Evolutionary conservation across 768 basidiomycete species (phyloP), one percentile per base, ranked within the genome.

Genomic region (Mycena vulgaris): DNA sequence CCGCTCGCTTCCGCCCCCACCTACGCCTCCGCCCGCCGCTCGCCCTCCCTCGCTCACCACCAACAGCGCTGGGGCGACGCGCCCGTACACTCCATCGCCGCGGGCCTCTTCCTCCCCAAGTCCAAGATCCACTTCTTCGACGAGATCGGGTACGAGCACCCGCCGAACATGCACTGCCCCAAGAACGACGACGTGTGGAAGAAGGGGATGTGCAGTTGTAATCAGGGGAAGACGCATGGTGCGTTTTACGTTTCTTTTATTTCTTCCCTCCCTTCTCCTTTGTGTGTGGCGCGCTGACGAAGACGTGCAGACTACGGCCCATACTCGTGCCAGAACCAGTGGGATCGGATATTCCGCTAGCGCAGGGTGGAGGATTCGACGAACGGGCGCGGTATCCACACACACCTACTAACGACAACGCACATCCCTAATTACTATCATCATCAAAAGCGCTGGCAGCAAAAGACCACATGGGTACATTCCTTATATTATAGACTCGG

Each of bases 1-100:
- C n/a, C n/a, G 35, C 35, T 37, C 35, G 35, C 19, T 45, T n/a
- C 58, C 28, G 8, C 58, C 5, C 17, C 5, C 31, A 1, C 42
- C 21, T 16, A 3, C 17, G 0, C n/a, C 4, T 19, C 14, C 16
- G 4, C 31, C 58, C 30, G 27, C 21, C 30, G 23, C 30, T 31
- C 48, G 2, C 13, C 48, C 5, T 10, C 19, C 21, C 6, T 21
- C 13, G 42, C 42, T 5, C n/a, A 3, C 21, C 47, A 25, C 25
- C 47, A 23, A 2, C 63, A 85, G 84, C 83, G 84, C 47, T 86
- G 85, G 85, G 84, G 84, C 11, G 91, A 92, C 72, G 92, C 92
- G 1, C 90, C 91, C 3, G 89, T 93, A 0, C 92, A 93, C 76
- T 89, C 87, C 28, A 90, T 92, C 57, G 92, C 87, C n/a, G 91